These are phyloP conservation scores for Coemansia sp. DNA, from an alignment of 192 early-diverging fungal species.

Conservation along the genomic window DNA sequence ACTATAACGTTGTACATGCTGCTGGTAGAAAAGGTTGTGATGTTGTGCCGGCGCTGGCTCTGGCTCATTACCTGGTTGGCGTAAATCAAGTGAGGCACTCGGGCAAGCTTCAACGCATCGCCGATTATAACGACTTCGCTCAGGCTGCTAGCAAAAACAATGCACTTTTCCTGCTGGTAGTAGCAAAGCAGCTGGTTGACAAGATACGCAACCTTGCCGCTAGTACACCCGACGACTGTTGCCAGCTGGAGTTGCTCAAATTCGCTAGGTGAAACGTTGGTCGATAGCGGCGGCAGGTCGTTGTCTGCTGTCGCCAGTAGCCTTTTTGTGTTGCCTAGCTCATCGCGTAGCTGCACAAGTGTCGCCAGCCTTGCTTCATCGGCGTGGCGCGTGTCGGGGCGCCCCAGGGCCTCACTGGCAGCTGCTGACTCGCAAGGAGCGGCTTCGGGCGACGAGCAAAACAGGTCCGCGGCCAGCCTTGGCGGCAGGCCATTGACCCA, in stretches of 20 bases:
- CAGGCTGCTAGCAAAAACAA: conserved; percentile 36
- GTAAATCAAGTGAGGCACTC: conserved; percentile 37
- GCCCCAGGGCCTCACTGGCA: background rate
- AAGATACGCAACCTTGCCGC: conserved; percentile 38
- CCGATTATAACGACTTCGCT: conserved; percentile 18
- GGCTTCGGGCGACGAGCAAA: background rate
- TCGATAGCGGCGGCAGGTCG: conserved; percentile 22
- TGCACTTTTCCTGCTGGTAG: conserved; percentile 41
- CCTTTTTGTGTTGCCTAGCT: conserved; percentile 1
- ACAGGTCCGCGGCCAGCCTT: conserved; percentile 1
- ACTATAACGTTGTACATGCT: conserved; percentile 40
- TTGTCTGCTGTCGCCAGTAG: conserved; percentile 19
- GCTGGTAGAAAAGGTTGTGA: conserved; percentile 48
- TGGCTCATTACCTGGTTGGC: conserved; percentile 35
- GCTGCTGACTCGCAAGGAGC: background rate
- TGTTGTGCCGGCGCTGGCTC: conserved; percentile 41
- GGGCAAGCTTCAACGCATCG: conserved; percentile 35
- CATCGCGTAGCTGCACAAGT: conserved; percentile 14
- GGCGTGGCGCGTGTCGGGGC: too few species aligned
- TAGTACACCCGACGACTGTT: conserved; percentile 3
- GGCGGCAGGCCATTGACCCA: conserved; percentile 15
- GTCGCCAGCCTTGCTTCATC: conserved; percentile 6
- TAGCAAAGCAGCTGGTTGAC: conserved; percentile 17
- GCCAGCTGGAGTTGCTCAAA: conserved; percentile 22
- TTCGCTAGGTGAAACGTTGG: conserved; percentile 30